Evolutionary conservation across 2,329 filamentous ascomycete species (phyloP).

Genomic region (Ophiostoma australiae): DNA sequence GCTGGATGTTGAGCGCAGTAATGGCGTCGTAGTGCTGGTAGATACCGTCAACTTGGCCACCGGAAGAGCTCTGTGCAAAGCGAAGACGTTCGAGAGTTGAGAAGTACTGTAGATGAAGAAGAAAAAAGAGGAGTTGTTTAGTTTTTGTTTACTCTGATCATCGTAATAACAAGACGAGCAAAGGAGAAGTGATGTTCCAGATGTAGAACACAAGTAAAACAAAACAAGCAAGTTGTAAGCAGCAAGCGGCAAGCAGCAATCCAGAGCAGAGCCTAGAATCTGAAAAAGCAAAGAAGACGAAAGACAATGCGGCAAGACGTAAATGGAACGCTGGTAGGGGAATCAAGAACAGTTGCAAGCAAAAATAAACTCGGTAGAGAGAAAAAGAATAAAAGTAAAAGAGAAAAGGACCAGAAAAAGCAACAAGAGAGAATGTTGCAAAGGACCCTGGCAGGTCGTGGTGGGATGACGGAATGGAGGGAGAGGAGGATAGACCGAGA

Average conservation of each 20-base stretch:
- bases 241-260: not conserved
- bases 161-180: constrained; percentile 15
- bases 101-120: constrained; percentile 55
- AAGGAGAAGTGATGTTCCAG: constrained; percentile 6
- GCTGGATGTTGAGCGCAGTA: constrained; percentile 32
- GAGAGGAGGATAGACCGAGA: constrained; percentile 17
- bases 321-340: constrained; percentile 11
- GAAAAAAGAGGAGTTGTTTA: constrained; percentile 25
- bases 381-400: not conserved
- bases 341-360: constrained; percentile 13
- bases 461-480: constrained; percentile 19
- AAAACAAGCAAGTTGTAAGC: not conserved
- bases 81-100: constrained; percentile 66
- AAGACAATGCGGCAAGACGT: constrained; percentile 7
- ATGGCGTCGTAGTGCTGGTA: constrained; percentile 38
- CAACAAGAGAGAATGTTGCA: not conserved
- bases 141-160: constrained; percentile 20
- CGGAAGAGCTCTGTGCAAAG: constrained; percentile 48
- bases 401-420: constrained; percentile 4
- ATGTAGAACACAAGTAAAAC: constrained; percentile 11
- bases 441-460: constrained; percentile 1
- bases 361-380: not conserved
- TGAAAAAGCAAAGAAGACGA: constrained; percentile 3
- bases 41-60: constrained; percentile 34
- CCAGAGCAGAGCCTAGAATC: not conserved